Conservation (phyloP, 225 moss, liverwort and hornwort genomes). For the Antitrichia curtipendula region DNA sequence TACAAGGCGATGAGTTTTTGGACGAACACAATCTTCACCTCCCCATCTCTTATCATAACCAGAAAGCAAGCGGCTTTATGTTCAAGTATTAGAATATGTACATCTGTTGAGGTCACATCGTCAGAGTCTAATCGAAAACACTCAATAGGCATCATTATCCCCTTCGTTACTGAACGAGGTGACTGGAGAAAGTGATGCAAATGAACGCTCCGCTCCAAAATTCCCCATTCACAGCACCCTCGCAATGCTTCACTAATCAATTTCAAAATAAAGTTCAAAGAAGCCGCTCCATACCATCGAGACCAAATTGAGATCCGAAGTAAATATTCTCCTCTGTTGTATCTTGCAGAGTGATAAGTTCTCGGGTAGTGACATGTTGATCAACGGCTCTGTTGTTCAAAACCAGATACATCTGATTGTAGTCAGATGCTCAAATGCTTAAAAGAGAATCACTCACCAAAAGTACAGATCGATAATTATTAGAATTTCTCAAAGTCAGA, state of each 20-base stretch:
- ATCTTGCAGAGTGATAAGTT: conserved; percentile 95
- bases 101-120: not conserved
- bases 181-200: not conserved
- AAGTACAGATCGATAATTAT: not conserved
- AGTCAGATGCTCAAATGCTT: not conserved
- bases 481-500: not conserved
- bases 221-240: not conserved
- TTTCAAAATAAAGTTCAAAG: not conserved
- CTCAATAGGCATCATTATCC: not conserved
- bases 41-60: not conserved
- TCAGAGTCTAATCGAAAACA: not conserved
- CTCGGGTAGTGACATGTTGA: conserved; percentile 92
- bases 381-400: conserved; percentile 52
- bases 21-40: not conserved
- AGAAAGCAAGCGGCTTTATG: not conserved
- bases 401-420: not conserved
- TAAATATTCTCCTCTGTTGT: conserved; percentile 71
- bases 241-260: not conserved
- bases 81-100: not conserved
- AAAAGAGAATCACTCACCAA: not conserved
- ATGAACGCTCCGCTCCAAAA: not conserved
- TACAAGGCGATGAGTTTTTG: not conserved
- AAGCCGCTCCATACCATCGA: conserved; percentile 53
- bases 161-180: not conserved
- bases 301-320: conserved; percentile 71